Evolutionary conservation across 768 basidiomycete genomes (phyloP), one percentile per base, ranked within the genome.

Genomic region (Pholiota molesta): DNA sequence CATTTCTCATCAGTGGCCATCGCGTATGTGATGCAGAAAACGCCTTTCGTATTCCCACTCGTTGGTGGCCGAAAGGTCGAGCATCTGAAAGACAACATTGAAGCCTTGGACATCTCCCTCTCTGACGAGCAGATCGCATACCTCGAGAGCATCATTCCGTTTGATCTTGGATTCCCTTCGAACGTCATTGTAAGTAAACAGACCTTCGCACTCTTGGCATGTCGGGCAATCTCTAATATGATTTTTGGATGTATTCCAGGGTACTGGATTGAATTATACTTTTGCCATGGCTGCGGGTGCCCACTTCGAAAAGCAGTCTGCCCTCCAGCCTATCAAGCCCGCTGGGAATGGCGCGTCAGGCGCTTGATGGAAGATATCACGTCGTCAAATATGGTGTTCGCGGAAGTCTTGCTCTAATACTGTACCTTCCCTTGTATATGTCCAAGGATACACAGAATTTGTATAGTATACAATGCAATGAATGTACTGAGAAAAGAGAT

Each of bases 11-110:
- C 42, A 81, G 82, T 84, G 4, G 83, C 83, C 7, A 81, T 86
- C 61, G 82, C 83, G 11, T 85, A 84, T 60, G 70, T 86, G 13
- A 73, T 86, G 73, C 81, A 84, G 49, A 87, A 86, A 69, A 75
- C 80, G 4, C 78, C 81, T 0, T 83, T 76, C 55, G 81, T 83
- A 0, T 85, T 85, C 72, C 83, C 83, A 0, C 74, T 85, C 60
- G 68, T 85, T 33, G 83, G 83, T 4, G 80, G 82, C 0, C 75
- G 83, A 51, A 87, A 84, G 65, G 71, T 83, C 47, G 82, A 83
- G 68, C 81, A 86, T 39, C 69, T 86, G 21, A 55, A 72, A 39
- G 77, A 77, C 49, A 87, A 86, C 65, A 60, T 86, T n/a, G 78
- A 85, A 65, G 83, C 84, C 2, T 68, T 86, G 11, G 75, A 79